Base-by-base conservation (phyloP, 202 grass and related monocot species). In the Carex arenaria region DNA sequence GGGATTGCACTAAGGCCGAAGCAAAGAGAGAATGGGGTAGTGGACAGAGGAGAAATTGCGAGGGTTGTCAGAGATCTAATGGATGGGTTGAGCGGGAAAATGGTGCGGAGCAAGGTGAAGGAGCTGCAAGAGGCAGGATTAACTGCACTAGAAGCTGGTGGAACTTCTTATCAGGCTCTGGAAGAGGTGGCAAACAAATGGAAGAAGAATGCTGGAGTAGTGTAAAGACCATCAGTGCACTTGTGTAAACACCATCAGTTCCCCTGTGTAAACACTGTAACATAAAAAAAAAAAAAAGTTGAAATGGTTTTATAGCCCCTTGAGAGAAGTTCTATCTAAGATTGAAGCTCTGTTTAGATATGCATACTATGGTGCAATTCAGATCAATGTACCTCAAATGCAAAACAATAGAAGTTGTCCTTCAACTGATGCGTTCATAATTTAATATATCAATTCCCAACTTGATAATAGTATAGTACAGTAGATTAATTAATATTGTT, bases 11-110 rank as follows among this genome's bases (percentile, higher is more conserved):
- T 87, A 13, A 45, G 82, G 32, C 83, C 13, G 1, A 7, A 0
- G 8, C 36, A 15, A 8, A 57, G 22, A 15, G 64, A 31, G 34
- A 62, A 63, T 22, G 85, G 64, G 6, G 0, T 89, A 34, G 85
- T 89, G 13, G 62, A 55, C 0, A 80, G 78, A 17, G 85, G 69
- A 4, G 82, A 87, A 78, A 61, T 85, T 5, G 87, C 64, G 3
- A 53, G 17, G 34, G 70, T 49, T 2, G 13, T 51, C 30, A 63
- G 40, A 42, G 70, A 79, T 4, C 8, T 66, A 40, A 66, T 78
- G 71, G 72, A 57, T 36, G 71, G 38, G 22, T 60, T 67, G 49
- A 74, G n/a, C 8, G 70, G 43, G 10, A 79, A 78, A 26, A 10
- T 15, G 4, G 45, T 14, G 9, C 62, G 60, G 23, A 65, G 72